phyloP scores from a whole-genome alignment of 352 stramenopile species.

The Halophytophthora batemanensis region DNA sequence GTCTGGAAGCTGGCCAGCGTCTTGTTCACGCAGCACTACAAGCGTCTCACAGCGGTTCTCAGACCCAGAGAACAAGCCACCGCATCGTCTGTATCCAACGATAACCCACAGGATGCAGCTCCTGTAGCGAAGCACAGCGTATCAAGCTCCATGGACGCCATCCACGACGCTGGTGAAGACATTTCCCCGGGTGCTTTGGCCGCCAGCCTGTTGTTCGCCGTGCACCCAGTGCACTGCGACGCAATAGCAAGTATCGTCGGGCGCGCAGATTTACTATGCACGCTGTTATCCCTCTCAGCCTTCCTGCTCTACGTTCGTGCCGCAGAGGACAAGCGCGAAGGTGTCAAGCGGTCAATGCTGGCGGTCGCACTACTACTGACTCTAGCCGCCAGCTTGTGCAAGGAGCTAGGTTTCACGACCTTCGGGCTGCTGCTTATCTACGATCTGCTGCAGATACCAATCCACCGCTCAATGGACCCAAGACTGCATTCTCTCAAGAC shows the following conservation, averaged over 20 bases:
- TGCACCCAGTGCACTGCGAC: conserved; percentile 91
- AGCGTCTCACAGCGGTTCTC: background rate
- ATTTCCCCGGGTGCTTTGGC: conserved; percentile 3
- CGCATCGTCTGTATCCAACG: background rate
- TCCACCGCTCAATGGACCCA: background rate
- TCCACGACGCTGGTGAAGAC: background rate
- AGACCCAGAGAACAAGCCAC: background rate
- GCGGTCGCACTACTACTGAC: conserved; percentile 16
- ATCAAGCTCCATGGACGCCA: background rate
- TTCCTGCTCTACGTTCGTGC: conserved; percentile 58
- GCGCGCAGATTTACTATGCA: conserved; percentile 86
- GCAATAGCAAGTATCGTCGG: conserved; percentile 89
- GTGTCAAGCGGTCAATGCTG: conserved; percentile 22
- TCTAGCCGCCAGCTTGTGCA: conserved; percentile 64
- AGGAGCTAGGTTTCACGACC: conserved; percentile 85
- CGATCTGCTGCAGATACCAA: conserved; percentile 36
- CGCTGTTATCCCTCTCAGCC: conserved; percentile 53
- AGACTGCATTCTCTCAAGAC: conserved; percentile 1
- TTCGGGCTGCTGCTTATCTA: conserved; percentile 76
- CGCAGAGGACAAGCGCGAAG: conserved; percentile 7
- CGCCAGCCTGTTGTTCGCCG: conserved; percentile 84
- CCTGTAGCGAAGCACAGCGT: background rate
- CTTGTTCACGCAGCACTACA: conserved; percentile 24
- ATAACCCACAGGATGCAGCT: conserved; percentile 18
- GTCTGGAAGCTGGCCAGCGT: conserved; percentile 45